A percentile compares a stretch with the other conserved stretches of the same genome.
Conservation (phyloP, 106 monocot genomes). For the Hemerocallis citrina region DNA sequence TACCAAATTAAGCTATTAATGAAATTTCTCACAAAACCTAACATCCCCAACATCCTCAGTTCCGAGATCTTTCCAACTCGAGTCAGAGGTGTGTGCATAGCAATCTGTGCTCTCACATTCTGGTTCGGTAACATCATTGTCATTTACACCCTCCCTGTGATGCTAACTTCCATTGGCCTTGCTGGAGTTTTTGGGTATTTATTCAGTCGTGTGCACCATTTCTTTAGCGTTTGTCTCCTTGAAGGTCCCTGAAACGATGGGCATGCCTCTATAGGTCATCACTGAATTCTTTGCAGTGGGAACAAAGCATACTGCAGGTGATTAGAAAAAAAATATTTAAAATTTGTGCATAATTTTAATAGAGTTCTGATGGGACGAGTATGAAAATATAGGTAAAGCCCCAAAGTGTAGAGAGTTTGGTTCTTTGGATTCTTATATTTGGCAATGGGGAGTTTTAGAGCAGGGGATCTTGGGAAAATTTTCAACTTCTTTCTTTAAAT, state of each 20-base stretch:
- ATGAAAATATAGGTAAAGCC: no score
- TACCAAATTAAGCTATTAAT: no score
- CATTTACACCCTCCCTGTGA: slow-evolving; percentile 46
- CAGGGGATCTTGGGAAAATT: no score
- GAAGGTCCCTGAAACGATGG: slow-evolving; percentile 60
- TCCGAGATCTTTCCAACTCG: slow-evolving; percentile 57
- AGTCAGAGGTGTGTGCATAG: slow-evolving; percentile 55
- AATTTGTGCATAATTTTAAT: no score
- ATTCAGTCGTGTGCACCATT: slow-evolving; percentile 30
- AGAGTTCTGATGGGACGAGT: no score
- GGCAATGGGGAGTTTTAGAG: no score
- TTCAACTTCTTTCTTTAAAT: no score
- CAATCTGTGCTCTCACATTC: slow-evolving; percentile 50
- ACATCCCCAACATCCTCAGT: slow-evolving; percentile 51
- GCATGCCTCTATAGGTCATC: slow-evolving; percentile 62
- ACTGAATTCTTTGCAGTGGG: slow-evolving; percentile 56
- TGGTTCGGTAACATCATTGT: slow-evolving; percentile 57
- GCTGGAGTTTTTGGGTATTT: slow-evolving; percentile 56
- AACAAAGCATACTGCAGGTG: slow-evolving; percentile 17
- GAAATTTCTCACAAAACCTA: no score
- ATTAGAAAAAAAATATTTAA: no score
- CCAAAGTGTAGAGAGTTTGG: no score
- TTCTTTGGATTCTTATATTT: no score
- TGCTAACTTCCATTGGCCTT: slow-evolving; percentile 48
- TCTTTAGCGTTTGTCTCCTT: slow-evolving; percentile 45